Base-by-base conservation (phyloP, 2,329 filamentous ascomycete species). In the Lasiodiplodia citricola region DNA sequence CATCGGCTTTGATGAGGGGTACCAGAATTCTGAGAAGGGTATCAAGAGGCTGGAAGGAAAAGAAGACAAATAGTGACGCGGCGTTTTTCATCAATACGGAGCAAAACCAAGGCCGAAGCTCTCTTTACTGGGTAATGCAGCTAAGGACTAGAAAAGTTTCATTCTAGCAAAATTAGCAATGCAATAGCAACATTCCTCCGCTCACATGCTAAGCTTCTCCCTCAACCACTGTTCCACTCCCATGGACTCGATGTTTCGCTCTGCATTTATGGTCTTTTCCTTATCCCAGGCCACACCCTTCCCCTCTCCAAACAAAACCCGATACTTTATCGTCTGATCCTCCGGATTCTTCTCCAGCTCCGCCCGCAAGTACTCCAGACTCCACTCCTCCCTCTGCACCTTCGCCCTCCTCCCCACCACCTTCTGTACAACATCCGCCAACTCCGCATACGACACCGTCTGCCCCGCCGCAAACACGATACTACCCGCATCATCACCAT, bases 391-490 rank as follows among this genome's bases (percentile, higher is more conserved):
- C 54, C 83, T 82, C 68, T 76, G 73, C 23, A 91, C 83, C 55
- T 74, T 56, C 35, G 71, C 79, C 47, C 47, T 51, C 28, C 47
- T 25, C 0, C 80, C 78, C 10, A 80, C 80, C 4, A 83, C 79
- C 18, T 74, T 73, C 65, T 86, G 85, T 5, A 91, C 74, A 6
- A 87, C 71, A 23, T 86, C 83, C 3, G 86, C 88, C 55, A 91
- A 71, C 52, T 81, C 71, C 1, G 70, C 75, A 78, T 91, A 92
- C 16, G 81, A 85, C 3, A 91, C 72, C 0, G 89, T 91, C 70
- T 92, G 88, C 0, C 90, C 89, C 0, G 86, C 88, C 3, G 85
- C 82, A 75, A 84, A 90, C 0, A 91, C 80, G 1, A 89, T 82
- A n/a, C 58, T 67, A 11, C 81, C 75, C 14, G 80, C 62, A 25